Evolutionary conservation across 352 stramenopile species (phyloP).

Genomic region (Globisporangium ultimum): DNA sequence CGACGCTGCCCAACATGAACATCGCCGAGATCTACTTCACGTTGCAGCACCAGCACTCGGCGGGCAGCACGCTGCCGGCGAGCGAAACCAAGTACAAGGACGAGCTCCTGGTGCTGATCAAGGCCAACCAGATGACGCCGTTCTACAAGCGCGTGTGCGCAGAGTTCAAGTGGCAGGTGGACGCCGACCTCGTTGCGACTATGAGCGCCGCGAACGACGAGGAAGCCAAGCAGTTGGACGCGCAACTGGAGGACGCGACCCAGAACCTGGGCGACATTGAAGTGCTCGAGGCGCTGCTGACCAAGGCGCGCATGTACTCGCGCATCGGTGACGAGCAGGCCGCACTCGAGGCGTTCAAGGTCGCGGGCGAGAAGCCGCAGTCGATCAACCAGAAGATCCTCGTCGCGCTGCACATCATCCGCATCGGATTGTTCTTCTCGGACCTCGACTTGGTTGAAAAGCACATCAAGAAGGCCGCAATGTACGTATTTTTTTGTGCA

Average conservation of each 20-base stretch:
- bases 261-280: conserved; percentile 98
- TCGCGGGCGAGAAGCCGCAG: conserved; percentile 92
- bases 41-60: conserved; percentile 64
- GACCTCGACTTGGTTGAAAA: conserved; percentile 82
- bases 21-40: conserved; percentile 72
- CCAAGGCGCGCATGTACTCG: conserved; percentile 93
- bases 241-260: conserved; percentile 89
- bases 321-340: conserved; percentile 91
- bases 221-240: conserved; percentile 79
- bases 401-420: conserved; percentile 92
- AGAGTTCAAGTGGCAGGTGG: conserved; percentile 69
- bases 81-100: conserved; percentile 35
- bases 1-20: conserved; percentile 77
- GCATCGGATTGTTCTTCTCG: conserved; percentile 86
- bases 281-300: conserved; percentile 93
- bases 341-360: conserved; percentile 89
- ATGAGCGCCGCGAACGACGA: conserved; percentile 67
- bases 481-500: conserved; percentile 25
- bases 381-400: conserved; percentile 98
- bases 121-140: conserved; percentile 65
- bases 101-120: conserved; percentile 64
- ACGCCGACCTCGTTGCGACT: conserved; percentile 44
- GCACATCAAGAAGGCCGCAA: conserved; percentile 87
- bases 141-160: conserved; percentile 75
- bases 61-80: conserved; percentile 26